Base-by-base conservation (phyloP, 352 stramenopile species). In the Phytophthora aleatoria region DNA sequence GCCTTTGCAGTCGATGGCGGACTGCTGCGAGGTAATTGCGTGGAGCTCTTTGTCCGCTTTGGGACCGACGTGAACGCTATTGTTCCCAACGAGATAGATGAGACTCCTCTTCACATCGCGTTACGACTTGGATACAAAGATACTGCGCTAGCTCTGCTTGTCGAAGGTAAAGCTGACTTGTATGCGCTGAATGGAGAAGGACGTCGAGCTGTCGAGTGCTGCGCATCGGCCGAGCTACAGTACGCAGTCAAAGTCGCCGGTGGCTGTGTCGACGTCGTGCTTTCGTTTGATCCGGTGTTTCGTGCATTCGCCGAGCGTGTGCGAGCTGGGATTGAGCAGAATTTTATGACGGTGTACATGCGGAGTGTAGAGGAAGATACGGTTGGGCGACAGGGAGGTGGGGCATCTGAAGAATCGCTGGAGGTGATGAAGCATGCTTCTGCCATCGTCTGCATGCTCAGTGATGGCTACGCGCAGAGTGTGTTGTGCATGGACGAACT, bases 401-500 rank as follows among this genome's bases (percentile, higher is more conserved):
- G 69, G 4, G 64, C 71, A 31, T 69, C 63, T 0, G 53, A 69
- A 49, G 33, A 69, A 43, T 89, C 83, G 24, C 74, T 83, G 53
- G 44, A 80, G 9, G 68, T 86, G 26, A 87, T 93, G 60, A 73
- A 82, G 30, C 73, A 87, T 50, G 84, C 84, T 11, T 89, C 81
- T 39, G 83, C 84, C 3, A 63, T 95, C 4, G 74, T 95, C 10
- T 91, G 81, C 36, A 79, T 95, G 49, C 71, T 93, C 6, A 92
- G 71, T 35, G 79, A 79, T 24, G 79, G 76, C 3, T 95, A 93
- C 50, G 81, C 84, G 43, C 66, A 81, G 30, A 87, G 73, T 50
- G 64, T 74, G 2, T 54, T 85, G n/a, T 92, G 84, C 38, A 90
- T 92, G 84, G 79, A 93, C 44, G 86, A 95, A 50, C 71, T 95